Conservation (phyloP, 208 protist species). For the Polymyxa betae region DNA sequence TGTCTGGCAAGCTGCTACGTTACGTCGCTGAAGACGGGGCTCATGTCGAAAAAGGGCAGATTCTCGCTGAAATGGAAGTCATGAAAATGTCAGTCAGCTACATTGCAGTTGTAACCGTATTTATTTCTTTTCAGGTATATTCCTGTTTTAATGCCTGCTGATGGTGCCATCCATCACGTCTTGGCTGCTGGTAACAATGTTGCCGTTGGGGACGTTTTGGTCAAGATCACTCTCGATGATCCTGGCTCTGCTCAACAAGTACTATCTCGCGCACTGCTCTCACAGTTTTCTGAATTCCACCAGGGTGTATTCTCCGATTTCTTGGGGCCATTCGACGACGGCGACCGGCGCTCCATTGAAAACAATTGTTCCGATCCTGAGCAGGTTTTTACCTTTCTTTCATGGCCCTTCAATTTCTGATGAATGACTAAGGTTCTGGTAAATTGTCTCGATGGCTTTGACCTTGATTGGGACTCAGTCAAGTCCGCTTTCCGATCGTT, state of each 20-base stretch:
- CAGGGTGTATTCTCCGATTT: not conserved
- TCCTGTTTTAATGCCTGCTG: constrained; percentile 51
- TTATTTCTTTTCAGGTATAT: constrained; percentile 57
- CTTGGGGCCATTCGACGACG: not conserved
- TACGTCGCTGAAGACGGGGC: constrained; percentile 48
- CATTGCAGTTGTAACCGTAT: not conserved
- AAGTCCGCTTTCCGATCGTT: not conserved
- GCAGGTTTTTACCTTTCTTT: not conserved
- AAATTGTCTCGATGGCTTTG: not conserved
- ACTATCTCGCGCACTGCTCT: not conserved
- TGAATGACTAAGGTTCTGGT: not conserved
- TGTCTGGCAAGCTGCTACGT: constrained; percentile 52
- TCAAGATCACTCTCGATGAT: constrained; percentile 4
- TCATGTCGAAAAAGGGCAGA: constrained; percentile 43
- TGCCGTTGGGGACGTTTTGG: not conserved
- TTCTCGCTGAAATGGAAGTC: constrained; percentile 61
- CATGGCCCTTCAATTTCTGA: not conserved
- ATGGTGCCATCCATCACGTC: constrained; percentile 50
- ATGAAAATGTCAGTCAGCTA: not conserved
- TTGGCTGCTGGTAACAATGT: not conserved
- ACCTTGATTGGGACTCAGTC: not conserved
- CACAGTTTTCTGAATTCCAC: not conserved
- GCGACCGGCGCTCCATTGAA: not conserved
- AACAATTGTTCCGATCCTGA: not conserved
- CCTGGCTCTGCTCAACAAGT: not conserved